Conservation (phyloP, 495 filamentous ascomycete genomes). For the Hypomontagnella monticulosa region DNA sequence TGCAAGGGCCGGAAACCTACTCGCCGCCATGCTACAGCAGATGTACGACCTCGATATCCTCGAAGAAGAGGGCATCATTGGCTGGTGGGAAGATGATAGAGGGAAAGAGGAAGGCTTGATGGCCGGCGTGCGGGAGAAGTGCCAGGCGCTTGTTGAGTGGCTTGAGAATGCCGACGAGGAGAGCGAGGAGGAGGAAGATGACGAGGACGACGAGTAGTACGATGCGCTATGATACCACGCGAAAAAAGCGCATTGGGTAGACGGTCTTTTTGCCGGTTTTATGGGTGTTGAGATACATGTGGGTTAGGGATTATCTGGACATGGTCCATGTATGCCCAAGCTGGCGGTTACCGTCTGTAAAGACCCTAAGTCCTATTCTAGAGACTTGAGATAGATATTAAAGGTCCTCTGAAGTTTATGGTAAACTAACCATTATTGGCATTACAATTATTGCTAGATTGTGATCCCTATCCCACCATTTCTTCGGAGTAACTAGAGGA, state of each 20-base stretch:
- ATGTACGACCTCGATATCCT: conserved; percentile 85
- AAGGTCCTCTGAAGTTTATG: too few relatives aligned
- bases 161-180: conserved; percentile 84
- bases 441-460: too few relatives aligned
- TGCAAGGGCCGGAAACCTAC: conserved; percentile 64
- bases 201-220: conserved; percentile 44
- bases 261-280: not conserved
- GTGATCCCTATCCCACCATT: too few relatives aligned
- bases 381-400: too few relatives aligned
- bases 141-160: conserved; percentile 84
- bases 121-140: conserved; percentile 73
- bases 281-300: too few relatives aligned
- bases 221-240: not conserved
- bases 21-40: conserved; percentile 80
- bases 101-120: conserved; percentile 71
- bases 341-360: too few relatives aligned
- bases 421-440: too few relatives aligned
- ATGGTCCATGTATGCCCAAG: too few relatives aligned
- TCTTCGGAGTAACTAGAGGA: too few relatives aligned
- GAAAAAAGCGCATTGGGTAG: not conserved
- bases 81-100: conserved; percentile 85
- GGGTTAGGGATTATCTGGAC: too few relatives aligned
- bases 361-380: too few relatives aligned
- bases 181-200: conserved; percentile 76
- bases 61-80: conserved; percentile 86